Percentiles rank a stretch among this genome's conserved stretches.
phyloP scores from a whole-genome alignment of 352 stramenopile genomes.

The Hyaloperonospora arabidopsidis region DNA sequence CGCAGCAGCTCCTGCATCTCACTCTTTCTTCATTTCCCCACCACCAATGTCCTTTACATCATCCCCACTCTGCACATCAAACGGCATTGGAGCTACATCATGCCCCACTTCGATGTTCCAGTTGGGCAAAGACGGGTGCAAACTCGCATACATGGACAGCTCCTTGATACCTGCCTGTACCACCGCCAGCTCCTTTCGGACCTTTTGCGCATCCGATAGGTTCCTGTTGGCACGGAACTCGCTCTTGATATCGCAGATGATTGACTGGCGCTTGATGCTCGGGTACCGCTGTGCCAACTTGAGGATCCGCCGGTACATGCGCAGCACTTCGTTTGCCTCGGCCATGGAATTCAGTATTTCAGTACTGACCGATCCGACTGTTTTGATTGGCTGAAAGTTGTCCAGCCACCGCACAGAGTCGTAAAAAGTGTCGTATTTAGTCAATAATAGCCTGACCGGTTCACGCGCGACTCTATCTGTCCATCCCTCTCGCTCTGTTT shows the following conservation, averaged over 20 bases:
- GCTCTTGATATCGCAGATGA: slow-evolving; percentile 77
- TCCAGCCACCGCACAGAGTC: no score
- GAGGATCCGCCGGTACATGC: slow-evolving; percentile 75
- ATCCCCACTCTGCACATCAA: slow-evolving; percentile 15
- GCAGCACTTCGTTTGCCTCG: slow-evolving; percentile 49
- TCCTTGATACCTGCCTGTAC: slow-evolving; percentile 66
- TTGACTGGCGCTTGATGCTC: slow-evolving; percentile 77
- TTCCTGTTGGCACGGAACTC: slow-evolving; percentile 77
- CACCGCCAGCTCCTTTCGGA: slow-evolving; percentile 60
- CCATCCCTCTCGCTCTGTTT: slow-evolving; percentile 1
- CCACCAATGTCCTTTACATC: slow-evolving; percentile 45
- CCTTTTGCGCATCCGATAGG: slow-evolving; percentile 47
- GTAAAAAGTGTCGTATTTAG: no score
- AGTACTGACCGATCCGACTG: not conserved
- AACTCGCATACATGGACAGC: slow-evolving; percentile 65
- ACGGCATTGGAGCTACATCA: slow-evolving; percentile 27
- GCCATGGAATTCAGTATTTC: slow-evolving; percentile 29
- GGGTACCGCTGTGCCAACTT: slow-evolving; percentile 78
- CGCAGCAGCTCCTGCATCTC: slow-evolving; percentile 6
- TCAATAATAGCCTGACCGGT: no score
- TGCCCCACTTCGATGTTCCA: slow-evolving; percentile 73
- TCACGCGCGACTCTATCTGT: slow-evolving; percentile 6
- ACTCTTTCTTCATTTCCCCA: slow-evolving; percentile 28
- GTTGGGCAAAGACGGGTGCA: slow-evolving; percentile 45
- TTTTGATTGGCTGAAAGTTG: slow-evolving; percentile 15